Percentiles rank a stretch among this genome's conserved stretches.
These are phyloP conservation scores for Rhodotorula graminis DNA, from an alignment of 768 basidiomycete species.

Conservation along the genomic window DNA sequence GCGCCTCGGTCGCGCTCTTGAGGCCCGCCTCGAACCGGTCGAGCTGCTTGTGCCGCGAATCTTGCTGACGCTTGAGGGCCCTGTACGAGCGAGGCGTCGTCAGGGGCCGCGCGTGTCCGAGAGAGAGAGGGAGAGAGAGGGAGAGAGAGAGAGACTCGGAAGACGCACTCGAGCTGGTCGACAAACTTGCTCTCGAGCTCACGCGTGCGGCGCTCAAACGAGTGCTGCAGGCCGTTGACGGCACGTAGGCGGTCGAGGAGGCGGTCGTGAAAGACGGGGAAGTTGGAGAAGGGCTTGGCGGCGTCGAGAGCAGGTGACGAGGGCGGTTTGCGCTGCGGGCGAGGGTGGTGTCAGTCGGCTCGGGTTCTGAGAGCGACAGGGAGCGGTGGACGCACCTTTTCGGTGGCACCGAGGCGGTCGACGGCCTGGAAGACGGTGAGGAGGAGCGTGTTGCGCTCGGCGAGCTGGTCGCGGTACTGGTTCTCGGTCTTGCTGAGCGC, in stretches of 20 bases:
- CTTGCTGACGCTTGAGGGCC: constrained; percentile 79
- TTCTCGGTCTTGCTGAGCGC: constrained; percentile 64
- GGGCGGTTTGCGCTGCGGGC: constrained; percentile 8
- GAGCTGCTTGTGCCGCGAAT: constrained; percentile 81
- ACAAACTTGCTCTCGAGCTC: constrained; percentile 67
- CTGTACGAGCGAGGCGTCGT: neutral
- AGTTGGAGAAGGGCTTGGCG: constrained; percentile 84
- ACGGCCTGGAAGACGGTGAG: constrained; percentile 91
- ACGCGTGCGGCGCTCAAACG: constrained; percentile 80
- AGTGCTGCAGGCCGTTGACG: constrained; percentile 72
- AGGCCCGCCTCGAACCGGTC: constrained; percentile 86
- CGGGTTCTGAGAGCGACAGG: neutral
- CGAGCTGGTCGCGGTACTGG: constrained; percentile 84
- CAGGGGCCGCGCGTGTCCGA: no score
- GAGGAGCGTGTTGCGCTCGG: constrained; percentile 84
- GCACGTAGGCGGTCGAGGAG: constrained; percentile 79
- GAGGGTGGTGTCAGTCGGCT: neutral
- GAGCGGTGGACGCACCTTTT: constrained; percentile 62
- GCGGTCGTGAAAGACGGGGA: constrained; percentile 88
- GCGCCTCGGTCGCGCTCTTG: constrained; percentile 74
- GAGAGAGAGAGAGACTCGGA: no score
- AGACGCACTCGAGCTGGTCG: constrained; percentile 59
- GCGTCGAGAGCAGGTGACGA: constrained; percentile 38
- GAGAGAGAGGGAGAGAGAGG: no score
- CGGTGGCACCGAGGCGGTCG: constrained; percentile 85